phyloP scores from a whole-genome alignment of 2,329 filamentous ascomycete species.

The Pseudogymnoascus sp. region DNA sequence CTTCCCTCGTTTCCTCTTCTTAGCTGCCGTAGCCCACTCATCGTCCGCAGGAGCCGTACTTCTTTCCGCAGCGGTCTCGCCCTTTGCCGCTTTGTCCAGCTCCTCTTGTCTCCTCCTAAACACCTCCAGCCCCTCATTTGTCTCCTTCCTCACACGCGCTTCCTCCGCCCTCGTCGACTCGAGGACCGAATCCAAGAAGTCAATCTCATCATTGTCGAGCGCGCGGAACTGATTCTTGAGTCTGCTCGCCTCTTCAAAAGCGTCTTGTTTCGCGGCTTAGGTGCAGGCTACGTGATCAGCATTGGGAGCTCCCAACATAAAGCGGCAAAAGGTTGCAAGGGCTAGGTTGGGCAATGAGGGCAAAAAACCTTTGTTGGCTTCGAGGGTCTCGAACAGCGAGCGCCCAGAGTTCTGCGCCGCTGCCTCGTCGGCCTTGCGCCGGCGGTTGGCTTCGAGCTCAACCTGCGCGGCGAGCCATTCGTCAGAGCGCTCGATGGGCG shows the following conservation, averaged over 20 bases:
- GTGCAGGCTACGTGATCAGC: conserved; percentile 10
- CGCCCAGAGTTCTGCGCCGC: conserved; percentile 38
- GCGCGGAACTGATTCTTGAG: conserved; percentile 70
- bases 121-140: conserved; percentile 44
- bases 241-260: conserved; percentile 65
- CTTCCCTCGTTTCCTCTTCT: conserved; percentile 33
- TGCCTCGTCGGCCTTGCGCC: conserved; percentile 27
- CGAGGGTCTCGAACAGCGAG: conserved; percentile 64
- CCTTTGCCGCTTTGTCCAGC: conserved; percentile 20
- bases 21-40: conserved; percentile 28
- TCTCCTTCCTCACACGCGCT: conserved; percentile 45
- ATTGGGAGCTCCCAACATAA: conserved; percentile 10
- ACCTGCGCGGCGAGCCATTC: conserved; percentile 28
- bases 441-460: conserved; percentile 30
- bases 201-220: conserved; percentile 70
- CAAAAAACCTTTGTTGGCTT: conserved; percentile 66
- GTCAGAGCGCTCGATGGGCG: conserved; percentile 31
- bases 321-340: background rate
- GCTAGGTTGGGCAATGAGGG: background rate
- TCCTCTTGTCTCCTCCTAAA: conserved; percentile 46
- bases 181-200: conserved; percentile 58
- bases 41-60: conserved; percentile 22
- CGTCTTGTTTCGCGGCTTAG: conserved; percentile 69
- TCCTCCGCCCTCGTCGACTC: conserved; percentile 44
- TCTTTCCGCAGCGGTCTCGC: conserved; percentile 13